These are phyloP conservation scores for Claviceps sp. DNA, from an alignment of 2,329 filamentous ascomycete genomes.

Conservation along the genomic window DNA sequence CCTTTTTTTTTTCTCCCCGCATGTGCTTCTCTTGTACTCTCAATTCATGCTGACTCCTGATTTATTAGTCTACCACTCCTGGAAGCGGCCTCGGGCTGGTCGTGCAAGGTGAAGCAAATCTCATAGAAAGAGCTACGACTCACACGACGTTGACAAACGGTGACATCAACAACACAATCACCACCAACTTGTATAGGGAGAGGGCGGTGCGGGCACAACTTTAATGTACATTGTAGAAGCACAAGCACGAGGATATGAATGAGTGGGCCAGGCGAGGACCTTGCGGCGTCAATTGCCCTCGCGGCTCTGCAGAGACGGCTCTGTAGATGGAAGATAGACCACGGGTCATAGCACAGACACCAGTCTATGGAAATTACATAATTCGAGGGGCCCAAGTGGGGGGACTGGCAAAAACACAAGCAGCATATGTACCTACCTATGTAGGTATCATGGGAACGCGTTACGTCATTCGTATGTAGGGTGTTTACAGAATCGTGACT, in stretches of 20 bases:
- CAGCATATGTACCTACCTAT: no score
- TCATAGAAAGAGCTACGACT: slow-evolving; percentile 27
- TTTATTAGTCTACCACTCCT: slow-evolving; percentile 65
- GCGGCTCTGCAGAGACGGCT: no score
- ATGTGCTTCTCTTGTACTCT: not conserved
- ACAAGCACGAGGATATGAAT: not conserved
- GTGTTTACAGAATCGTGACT: no score
- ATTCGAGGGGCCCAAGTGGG: no score
- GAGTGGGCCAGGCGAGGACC: not conserved
- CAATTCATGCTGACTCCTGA: slow-evolving; percentile 7
- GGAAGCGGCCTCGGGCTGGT: slow-evolving; percentile 72
- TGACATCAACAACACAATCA: not conserved
- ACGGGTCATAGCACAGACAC: no score
- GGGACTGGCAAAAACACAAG: no score
- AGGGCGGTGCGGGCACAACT: not conserved
- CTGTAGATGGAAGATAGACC: no score
- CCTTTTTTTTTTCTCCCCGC: not conserved
- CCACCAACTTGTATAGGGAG: not conserved
- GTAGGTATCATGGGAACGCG: no score
- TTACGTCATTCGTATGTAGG: no score
- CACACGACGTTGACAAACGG: not conserved
- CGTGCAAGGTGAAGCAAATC: slow-evolving; percentile 72
- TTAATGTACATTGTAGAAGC: not conserved
- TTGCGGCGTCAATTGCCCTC: no score
- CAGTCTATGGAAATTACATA: no score